Conservation (phyloP, 306 rosid species). For the Elaeagnus macrophylla region DNA sequence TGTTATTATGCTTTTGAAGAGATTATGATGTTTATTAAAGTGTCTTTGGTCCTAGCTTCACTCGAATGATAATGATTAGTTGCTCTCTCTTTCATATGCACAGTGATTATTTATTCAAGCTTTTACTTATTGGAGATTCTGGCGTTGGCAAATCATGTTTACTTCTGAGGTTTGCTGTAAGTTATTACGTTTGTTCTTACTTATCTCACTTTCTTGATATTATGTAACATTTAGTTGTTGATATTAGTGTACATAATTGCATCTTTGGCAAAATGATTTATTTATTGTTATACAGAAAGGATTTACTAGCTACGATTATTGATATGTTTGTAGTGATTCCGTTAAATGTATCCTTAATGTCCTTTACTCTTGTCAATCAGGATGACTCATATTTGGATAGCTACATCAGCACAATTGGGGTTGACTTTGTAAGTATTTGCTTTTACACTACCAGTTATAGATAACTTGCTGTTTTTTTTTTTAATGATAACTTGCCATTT, state of each 20-base stretch:
- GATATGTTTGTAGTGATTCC: background rate
- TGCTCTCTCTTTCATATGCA: constrained; percentile 13
- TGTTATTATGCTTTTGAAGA: too few species aligned
- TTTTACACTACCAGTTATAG: constrained; percentile 1
- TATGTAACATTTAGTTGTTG: too few species aligned
- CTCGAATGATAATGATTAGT: background rate
- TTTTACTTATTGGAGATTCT: constrained; percentile 91
- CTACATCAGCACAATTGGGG: constrained; percentile 99
- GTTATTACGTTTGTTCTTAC: constrained; percentile 14
- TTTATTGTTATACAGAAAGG: too few species aligned
- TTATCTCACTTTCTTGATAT: too few species aligned
- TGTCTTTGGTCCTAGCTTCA: too few species aligned
- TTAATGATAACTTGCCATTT: background rate
- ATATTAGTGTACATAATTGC: too few species aligned
- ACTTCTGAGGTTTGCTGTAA: constrained; percentile 98
- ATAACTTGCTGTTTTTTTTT: background rate
- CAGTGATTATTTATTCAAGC: constrained; percentile 97
- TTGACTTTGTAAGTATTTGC: constrained; percentile 79
- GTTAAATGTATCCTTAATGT: constrained; percentile 9
- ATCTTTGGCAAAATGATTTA: too few species aligned
- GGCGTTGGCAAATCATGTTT: constrained; percentile 99
- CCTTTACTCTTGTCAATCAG: constrained; percentile 33
- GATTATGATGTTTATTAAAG: too few species aligned
- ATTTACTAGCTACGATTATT: too few species aligned
- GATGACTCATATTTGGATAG: constrained; percentile 98